Evolutionary conservation across 306 rosid genomes (phyloP).

Genomic region (Albizia julibrissin): DNA sequence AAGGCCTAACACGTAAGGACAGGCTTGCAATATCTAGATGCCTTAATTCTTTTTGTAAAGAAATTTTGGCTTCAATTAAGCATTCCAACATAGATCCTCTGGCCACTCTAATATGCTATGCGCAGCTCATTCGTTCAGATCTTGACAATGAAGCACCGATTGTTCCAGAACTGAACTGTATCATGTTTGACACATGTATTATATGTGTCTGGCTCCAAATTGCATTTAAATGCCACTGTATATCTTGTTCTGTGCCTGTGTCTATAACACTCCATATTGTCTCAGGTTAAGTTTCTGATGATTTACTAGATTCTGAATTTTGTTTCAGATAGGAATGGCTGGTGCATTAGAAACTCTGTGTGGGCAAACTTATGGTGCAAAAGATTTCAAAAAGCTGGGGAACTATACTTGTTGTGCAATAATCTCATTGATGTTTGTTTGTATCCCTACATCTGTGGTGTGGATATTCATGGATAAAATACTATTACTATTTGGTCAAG

Average conservation of each 20-base stretch:
- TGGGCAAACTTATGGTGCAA: conserved; percentile 65
- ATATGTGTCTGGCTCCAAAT: not conserved
- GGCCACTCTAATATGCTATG: not conserved
- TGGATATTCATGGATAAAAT: conserved; percentile 63
- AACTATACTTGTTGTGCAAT: conserved; percentile 51
- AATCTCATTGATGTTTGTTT: conserved; percentile 45
- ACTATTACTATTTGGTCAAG: conserved; percentile 52
- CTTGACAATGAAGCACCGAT: not conserved
- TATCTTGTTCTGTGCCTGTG: not conserved
- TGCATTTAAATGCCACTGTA: not conserved
- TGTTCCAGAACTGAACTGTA: not conserved
- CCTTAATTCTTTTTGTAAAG: not conserved
- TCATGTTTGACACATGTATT: not conserved
- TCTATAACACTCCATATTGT: not conserved
- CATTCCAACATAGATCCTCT: not conserved
- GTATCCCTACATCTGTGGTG: conserved; percentile 55
- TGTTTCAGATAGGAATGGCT: conserved; percentile 55
- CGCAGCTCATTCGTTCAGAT: not conserved
- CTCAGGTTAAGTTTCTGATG: not conserved
- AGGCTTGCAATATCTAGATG: not conserved
- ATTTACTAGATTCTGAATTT: conserved; percentile 22
- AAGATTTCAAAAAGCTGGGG: conserved; percentile 50
- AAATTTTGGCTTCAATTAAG: not conserved
- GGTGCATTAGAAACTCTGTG: conserved; percentile 74
- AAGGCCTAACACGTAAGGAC: not conserved